A percentile compares a stretch with the other conserved stretches of the same genome.
Conservation (phyloP, 2,329 filamentous ascomycete genomes). For the Beauveria pseudobassiana region DNA sequence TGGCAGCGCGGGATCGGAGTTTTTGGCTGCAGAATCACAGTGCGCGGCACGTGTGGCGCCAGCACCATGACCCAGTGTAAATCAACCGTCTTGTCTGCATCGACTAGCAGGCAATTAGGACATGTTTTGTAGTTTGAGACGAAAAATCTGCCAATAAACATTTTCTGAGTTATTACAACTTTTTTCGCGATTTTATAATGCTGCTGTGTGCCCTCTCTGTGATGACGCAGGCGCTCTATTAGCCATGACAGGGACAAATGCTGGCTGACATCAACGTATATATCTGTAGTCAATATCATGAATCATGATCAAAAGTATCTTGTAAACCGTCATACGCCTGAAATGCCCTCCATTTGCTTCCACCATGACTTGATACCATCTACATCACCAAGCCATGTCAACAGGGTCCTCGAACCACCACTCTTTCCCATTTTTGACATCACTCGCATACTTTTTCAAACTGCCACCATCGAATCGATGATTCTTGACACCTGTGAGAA, state of each 20-base stretch:
- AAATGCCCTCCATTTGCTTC: constrained; percentile 20
- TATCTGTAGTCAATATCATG: neutral
- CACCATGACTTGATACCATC: constrained; percentile 39
- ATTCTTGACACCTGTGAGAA: constrained; percentile 50
- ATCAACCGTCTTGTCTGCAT: neutral
- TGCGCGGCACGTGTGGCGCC: constrained; percentile 2
- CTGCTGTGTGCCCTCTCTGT: neutral
- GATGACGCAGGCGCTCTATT: neutral
- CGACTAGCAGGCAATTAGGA: neutral
- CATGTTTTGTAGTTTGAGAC: neutral
- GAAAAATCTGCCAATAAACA: rapidly evolving
- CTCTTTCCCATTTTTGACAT: constrained; percentile 20
- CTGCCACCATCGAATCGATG: constrained; percentile 44
- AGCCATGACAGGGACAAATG: too few species aligned
- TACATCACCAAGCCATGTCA: constrained; percentile 40
- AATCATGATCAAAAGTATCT: neutral
- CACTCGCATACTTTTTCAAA: constrained; percentile 37
- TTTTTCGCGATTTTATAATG: neutral
- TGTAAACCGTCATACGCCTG: neutral
- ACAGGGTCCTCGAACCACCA: constrained; percentile 48
- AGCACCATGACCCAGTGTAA: constrained; percentile 4
- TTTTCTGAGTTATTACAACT: neutral
- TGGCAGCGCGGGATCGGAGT: neutral
- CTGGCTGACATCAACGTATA: neutral
- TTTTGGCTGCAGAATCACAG: neutral